Base-by-base conservation (phyloP, 371 early-diverging fungal genomes). In the Syncephalastrum sp. region DNA sequence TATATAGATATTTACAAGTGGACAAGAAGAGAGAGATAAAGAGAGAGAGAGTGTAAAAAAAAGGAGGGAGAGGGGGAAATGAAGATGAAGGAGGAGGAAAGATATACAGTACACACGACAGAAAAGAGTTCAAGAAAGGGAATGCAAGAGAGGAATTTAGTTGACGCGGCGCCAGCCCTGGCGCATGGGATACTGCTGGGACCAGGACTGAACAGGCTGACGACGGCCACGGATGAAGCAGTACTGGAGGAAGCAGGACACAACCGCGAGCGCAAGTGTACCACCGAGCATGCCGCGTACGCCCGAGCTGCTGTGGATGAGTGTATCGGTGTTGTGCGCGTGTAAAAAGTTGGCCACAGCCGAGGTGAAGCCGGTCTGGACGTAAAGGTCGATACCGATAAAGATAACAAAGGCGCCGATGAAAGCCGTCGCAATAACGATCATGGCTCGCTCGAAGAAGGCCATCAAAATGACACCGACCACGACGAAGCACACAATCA, bases 221-320 rank as follows among this genome's bases (percentile, higher is more conserved):
- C 49, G 27, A 17, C 65, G 58, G 38, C 69, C 52, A 44, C 73
- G 69, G 19, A 72, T 57, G 16, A 60, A 47, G 15, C 57, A 54
- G 60, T 64, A 84, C 65, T 85, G 86, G 53, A 82, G 67, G 65
- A 84, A 61, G 15, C 63, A 47, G 45, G 82, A 82, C 17, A 82
- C 56, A 53, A 84, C 48, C 47, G 82, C 74, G 54, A 83, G 56
- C 33, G 61, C 82, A 24, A 83, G 53, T 47, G 76, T 70, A 16
- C 83, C 86, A 25, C 72, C 84, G 12, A 85, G 55, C 84, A 83
- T 82, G 19, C 82, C 81, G 19, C 82, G 73, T 1, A 85, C 63
- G 51, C 75, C 66, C 24, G 69, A 48, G 5, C 65, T 67, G 19
- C 81, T 72, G 2, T 64, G 50, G 1, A 67, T 50, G 3, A 64